phyloP scores from a whole-genome alignment of 176 grass and related monocot genomes.

The Alloteropsis semialata region DNA sequence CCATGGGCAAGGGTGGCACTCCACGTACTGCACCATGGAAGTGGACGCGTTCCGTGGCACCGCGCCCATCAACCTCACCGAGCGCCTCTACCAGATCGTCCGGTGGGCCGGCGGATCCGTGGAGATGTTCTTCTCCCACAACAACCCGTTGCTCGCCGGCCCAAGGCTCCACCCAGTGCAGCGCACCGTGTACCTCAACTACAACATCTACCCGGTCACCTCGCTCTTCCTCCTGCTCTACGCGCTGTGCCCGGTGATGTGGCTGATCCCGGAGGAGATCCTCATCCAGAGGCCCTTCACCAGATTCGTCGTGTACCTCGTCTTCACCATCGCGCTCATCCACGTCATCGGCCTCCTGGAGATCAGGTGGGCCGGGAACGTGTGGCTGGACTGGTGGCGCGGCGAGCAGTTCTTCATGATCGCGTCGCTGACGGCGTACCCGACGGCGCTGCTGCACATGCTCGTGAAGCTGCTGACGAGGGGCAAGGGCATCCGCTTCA shows the following conservation, averaged over 20 bases:
- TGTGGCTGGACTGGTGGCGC: slow-evolving; percentile 39
- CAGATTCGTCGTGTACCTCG: background rate
- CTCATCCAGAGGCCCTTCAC: slow-evolving; percentile 37
- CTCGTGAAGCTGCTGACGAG: slow-evolving; percentile 17
- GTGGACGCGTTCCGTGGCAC: slow-evolving; percentile 18
- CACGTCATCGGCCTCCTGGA: slow-evolving; percentile 19
- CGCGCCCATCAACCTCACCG: slow-evolving; percentile 34
- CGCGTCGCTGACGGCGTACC: slow-evolving; percentile 26
- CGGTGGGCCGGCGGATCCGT: slow-evolving; percentile 36
- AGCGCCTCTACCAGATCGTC: slow-evolving; percentile 36
- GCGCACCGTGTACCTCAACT: slow-evolving; percentile 31
- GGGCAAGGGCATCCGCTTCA: background rate
- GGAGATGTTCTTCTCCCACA: slow-evolving; percentile 41
- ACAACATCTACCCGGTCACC: slow-evolving; percentile 26
- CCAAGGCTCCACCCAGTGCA: background rate
- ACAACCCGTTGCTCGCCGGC: slow-evolving; percentile 26
- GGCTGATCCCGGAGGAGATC: slow-evolving; percentile 26
- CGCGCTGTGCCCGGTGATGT: slow-evolving; percentile 28
- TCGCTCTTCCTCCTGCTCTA: slow-evolving; percentile 35
- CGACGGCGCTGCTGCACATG: slow-evolving; percentile 28
- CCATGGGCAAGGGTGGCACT: slow-evolving; percentile 36
- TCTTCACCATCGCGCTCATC: background rate
- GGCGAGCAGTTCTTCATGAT: slow-evolving; percentile 45
- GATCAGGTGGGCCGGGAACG: slow-evolving; percentile 28
- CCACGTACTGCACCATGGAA: slow-evolving; percentile 27